These are phyloP conservation scores for Saturnispora quitensis DNA, from an alignment of 805 yeast genomes.

Conservation along the genomic window DNA sequence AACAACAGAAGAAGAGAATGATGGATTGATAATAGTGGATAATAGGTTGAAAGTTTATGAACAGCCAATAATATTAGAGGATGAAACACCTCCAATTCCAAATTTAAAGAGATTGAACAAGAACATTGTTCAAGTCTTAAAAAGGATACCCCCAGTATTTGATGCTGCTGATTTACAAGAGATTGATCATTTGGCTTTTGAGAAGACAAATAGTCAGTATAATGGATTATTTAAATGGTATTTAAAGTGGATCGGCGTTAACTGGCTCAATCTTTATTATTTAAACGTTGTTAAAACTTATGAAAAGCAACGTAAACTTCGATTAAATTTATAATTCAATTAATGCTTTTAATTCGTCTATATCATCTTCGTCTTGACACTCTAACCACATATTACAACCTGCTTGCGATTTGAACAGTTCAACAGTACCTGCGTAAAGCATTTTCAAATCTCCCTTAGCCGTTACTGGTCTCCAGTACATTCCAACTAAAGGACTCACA, in stretches of 20 bases:
- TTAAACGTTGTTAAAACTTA: conserved; percentile 38
- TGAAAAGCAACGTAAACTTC: conserved; percentile 19
- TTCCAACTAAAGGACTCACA: conserved; percentile 62
- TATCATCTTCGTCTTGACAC: conserved; percentile 59
- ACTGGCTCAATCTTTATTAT: conserved; percentile 38
- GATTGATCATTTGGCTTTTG: conserved; percentile 37
- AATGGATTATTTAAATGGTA: conserved; percentile 28
- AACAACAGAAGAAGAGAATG: not conserved
- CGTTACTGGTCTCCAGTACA: conserved; percentile 87
- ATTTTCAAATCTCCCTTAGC: conserved; percentile 74
- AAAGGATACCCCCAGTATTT: conserved; percentile 29
- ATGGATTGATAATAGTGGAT: conserved; percentile 1
- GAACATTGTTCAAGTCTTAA: conserved; percentile 19
- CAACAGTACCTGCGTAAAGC: conserved; percentile 89
- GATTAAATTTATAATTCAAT: conserved; percentile 19
- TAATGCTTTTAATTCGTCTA: conserved; percentile 44
- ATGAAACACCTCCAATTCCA: conserved; percentile 22
- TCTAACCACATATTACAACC: conserved; percentile 61
- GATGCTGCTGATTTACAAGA: conserved; percentile 33
- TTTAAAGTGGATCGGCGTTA: conserved; percentile 52
- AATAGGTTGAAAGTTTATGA: not conserved
- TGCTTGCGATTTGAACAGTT: conserved; percentile 66
- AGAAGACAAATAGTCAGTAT: conserved; percentile 24
- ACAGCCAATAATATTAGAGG: conserved; percentile 8
- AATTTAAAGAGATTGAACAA: conserved; percentile 17